These are phyloP conservation scores for Dipodascus albidus DNA, from an alignment of 805 yeast species.

Conservation along the genomic window DNA sequence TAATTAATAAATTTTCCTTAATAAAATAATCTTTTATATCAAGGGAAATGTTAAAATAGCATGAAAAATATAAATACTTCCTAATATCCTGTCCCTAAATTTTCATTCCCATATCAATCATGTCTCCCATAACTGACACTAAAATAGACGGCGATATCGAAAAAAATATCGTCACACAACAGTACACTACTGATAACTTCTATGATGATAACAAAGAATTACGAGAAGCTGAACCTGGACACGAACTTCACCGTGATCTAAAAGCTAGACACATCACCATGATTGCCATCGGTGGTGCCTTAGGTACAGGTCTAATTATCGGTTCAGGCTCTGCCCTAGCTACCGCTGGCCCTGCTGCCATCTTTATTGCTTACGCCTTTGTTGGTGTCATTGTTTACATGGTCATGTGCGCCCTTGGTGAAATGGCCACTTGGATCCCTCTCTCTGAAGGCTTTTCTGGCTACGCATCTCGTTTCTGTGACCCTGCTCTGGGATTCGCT, in stretches of 20 bases:
- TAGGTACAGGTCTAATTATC: conserved; percentile 71
- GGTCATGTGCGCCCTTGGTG: conserved; percentile 60
- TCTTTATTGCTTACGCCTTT: conserved; percentile 49
- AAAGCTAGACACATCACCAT: conserved; percentile 53
- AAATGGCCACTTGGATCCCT: conserved; percentile 57
- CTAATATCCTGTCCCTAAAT: neutral
- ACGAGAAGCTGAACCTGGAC: conserved; percentile 5
- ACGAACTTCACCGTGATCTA: conserved; percentile 23
- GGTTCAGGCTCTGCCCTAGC: conserved; percentile 64
- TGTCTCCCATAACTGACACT: neutral
- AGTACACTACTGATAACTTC: neutral
- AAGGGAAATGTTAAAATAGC: too few relatives aligned
- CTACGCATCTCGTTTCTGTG: conserved; percentile 52
- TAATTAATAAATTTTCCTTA: too few relatives aligned
- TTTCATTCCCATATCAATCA: neutral
- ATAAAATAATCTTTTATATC: too few relatives aligned
- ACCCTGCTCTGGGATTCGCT: conserved; percentile 57
- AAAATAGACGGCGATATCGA: neutral
- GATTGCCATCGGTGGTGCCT: conserved; percentile 76
- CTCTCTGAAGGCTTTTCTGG: conserved; percentile 55
- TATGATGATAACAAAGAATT: conserved; percentile 7
- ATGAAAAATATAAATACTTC: neutral
- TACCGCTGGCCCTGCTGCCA: conserved; percentile 52
- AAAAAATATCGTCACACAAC: neutral
- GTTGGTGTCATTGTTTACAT: conserved; percentile 64